Evolutionary conservation across 495 filamentous ascomycete genomes (phyloP), one percentile per base, ranked within the genome.

Genomic region (Podospora pseudopauciseta): DNA sequence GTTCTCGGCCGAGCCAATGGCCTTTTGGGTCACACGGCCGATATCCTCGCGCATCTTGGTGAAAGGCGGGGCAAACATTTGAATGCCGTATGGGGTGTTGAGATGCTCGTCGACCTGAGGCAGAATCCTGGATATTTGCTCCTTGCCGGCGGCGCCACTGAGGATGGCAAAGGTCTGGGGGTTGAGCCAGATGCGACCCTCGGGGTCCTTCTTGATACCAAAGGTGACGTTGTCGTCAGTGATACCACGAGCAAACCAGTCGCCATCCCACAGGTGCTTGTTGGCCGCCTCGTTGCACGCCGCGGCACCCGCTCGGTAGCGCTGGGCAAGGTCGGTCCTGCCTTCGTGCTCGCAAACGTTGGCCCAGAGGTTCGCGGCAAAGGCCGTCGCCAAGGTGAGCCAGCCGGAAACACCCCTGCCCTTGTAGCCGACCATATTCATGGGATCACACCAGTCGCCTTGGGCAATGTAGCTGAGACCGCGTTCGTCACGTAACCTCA

Each of bases 361-460:
- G 18, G 85, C 83, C 83, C 83, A 86, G 5, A 86, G 68, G 13
- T 81, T 82, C 64, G 80, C 64, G 0, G 85, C 81, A 67, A 81
- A 84, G 9, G 75, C 85, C 0, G 84, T 85, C 23, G 84, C 85
- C 3, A 86, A 75, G 0, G 85, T 86, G 66, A 86, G 79, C 85
- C 85, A 86, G 34, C 84, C 85, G 0, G 85, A 86, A 28, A 86
- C 85, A 23, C 85, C 85, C 53, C 78, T 79, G 59, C 84, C 84
- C 71, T 84, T 85, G 71, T 83, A 84, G 49, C 85, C 85, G 55
- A 86, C 85, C 85, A 86, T 86, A 73, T 86, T 86, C 80, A 86
- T 83, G 58, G 85, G 85, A 68, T 86, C 85, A 67, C 85, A 86
- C 85, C 85, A 86, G 68, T 86, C 85, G 56, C 85, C 85, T 68